Conservation (phyloP, 768 basidiomycete genomes). For the Phanerochaete carnosa region DNA sequence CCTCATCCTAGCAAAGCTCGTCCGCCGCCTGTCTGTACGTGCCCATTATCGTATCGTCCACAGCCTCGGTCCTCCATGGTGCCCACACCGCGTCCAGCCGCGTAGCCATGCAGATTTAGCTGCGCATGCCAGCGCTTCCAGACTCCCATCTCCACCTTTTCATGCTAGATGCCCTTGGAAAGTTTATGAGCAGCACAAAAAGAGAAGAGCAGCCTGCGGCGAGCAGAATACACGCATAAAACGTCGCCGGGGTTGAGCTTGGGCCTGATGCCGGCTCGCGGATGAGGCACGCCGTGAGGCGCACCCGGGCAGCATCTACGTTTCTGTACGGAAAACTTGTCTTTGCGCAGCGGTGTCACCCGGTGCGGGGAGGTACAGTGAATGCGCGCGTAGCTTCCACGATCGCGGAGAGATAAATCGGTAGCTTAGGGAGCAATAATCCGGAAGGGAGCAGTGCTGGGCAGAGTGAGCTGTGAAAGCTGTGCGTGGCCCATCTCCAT, state of each 20-base stretch:
- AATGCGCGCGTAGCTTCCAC: background rate
- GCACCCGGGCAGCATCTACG: constrained; percentile 38
- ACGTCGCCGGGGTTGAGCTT: constrained; percentile 50
- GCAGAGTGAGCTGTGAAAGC: constrained; percentile 24
- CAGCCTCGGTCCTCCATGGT: constrained; percentile 22
- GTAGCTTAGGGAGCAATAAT: constrained; percentile 9
- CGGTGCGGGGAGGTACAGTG: constrained; percentile 8
- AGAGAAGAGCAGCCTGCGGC: constrained; percentile 44
- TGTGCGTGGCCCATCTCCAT: constrained; percentile 34
- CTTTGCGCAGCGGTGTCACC: constrained; percentile 19
- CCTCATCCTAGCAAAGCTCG: background rate
- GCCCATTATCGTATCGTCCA: constrained; percentile 17
- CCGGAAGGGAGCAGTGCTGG: constrained; percentile 29
- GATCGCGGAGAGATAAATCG: constrained; percentile 5
- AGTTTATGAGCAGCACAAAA: constrained; percentile 19
- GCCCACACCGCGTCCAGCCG: constrained; percentile 17
- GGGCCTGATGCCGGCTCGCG: constrained; percentile 16
- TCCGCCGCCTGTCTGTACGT: constrained; percentile 34
- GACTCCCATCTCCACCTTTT: constrained; percentile 33
- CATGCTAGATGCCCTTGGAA: constrained; percentile 19
- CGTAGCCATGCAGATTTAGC: constrained; percentile 54
- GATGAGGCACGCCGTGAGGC: constrained; percentile 34
- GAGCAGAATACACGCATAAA: constrained; percentile 42
- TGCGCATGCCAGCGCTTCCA: constrained; percentile 51
- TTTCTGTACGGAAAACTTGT: constrained; percentile 36